Percentiles rank a stretch among this genome's conserved stretches.
Conservation (phyloP, 2,329 filamentous ascomycete genomes). For the Lachnellula subtilissima region DNA sequence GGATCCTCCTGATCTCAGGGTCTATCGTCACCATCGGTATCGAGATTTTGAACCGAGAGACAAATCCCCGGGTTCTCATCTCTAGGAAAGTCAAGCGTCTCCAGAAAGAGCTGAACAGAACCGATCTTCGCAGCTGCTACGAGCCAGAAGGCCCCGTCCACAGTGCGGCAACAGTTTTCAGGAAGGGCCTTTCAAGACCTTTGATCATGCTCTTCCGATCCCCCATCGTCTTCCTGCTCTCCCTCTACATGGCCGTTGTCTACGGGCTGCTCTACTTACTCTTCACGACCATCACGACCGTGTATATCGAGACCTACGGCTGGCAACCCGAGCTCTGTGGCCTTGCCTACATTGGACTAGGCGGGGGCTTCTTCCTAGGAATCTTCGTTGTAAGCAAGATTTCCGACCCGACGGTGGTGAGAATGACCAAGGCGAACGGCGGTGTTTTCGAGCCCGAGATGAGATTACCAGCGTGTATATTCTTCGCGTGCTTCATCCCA, state of each 20-base stretch:
- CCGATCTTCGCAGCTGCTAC: slow-evolving; percentile 43
- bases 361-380: slow-evolving; percentile 38
- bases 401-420: slow-evolving; percentile 42
- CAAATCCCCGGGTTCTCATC: slow-evolving; percentile 47
- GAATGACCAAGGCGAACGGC: slow-evolving; percentile 41
- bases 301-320: slow-evolving; percentile 42
- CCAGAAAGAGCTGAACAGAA: slow-evolving; percentile 39
- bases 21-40: slow-evolving; percentile 31
- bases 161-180: slow-evolving; percentile 28
- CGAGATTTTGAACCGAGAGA: slow-evolving; percentile 42
- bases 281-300: slow-evolving; percentile 45
- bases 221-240: slow-evolving; percentile 39
- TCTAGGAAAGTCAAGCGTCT: slow-evolving; percentile 43
- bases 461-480: slow-evolving; percentile 40
- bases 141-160: slow-evolving; percentile 23
- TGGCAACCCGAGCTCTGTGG: slow-evolving; percentile 40
- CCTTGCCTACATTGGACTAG: slow-evolving; percentile 41
- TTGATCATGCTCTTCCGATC: slow-evolving; percentile 39
- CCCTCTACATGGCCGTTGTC: slow-evolving; percentile 46
- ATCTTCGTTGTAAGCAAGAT: slow-evolving; percentile 39
- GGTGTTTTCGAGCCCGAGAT: slow-evolving; percentile 35
- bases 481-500: slow-evolving; percentile 40
- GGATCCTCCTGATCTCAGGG: slow-evolving; percentile 46
- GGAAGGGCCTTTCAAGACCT: slow-evolving; percentile 45
- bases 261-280: slow-evolving; percentile 53